These are phyloP conservation scores for Ustilago xerochloae DNA, from an alignment of 1,284 basidiomycete genomes.

Conservation along the genomic window DNA sequence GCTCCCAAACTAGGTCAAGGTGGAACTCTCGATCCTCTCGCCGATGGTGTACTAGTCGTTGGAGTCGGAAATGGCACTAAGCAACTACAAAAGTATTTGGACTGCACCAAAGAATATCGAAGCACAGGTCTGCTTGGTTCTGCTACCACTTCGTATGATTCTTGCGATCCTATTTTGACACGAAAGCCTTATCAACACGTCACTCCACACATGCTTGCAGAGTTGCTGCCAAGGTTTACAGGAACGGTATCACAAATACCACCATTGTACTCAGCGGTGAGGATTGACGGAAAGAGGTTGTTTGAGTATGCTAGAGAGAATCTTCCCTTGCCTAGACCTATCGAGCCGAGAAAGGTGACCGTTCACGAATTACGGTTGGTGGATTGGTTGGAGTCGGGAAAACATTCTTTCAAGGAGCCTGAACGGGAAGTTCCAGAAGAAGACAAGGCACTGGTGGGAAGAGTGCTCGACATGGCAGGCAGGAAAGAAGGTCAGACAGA, in stretches of 20 bases:
- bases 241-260: constrained; percentile 84
- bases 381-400: constrained; percentile 59
- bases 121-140: constrained; percentile 91
- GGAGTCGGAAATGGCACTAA: constrained; percentile 93
- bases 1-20: constrained; percentile 84
- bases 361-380: constrained; percentile 81
- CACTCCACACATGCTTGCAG: constrained; percentile 72
- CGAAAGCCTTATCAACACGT: constrained; percentile 83
- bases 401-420: constrained; percentile 58
- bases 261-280: constrained; percentile 85
- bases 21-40: constrained; percentile 94
- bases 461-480: constrained; percentile 58
- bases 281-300: constrained; percentile 95
- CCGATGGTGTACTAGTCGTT: constrained; percentile 88
- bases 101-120: constrained; percentile 88
- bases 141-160: constrained; percentile 94
- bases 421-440: constrained; percentile 54
- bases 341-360: constrained; percentile 85
- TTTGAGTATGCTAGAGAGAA: constrained; percentile 95
- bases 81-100: constrained; percentile 82
- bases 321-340: constrained; percentile 89
- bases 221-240: constrained; percentile 80
- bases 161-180: constrained; percentile 73
- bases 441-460: constrained; percentile 56
- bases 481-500: constrained; percentile 35